phyloP scores from a whole-genome alignment of 1,284 basidiomycete species.

The Tilletia horrida region DNA sequence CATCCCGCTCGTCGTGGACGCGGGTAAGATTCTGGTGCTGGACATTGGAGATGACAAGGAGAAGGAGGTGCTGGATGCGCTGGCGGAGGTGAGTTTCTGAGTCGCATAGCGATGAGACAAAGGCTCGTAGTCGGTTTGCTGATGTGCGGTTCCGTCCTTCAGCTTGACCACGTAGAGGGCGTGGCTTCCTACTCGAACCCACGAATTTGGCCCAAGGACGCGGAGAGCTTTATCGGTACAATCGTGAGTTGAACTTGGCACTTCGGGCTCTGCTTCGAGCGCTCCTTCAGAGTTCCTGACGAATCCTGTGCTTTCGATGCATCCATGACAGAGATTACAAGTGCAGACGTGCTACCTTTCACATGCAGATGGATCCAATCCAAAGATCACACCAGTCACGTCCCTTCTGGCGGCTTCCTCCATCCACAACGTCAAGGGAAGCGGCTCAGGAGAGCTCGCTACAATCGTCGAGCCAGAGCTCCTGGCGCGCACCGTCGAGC shows the following conservation, averaged over 20 bases:
- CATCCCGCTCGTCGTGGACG: slow-evolving; percentile 88
- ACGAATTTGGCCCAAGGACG: slow-evolving; percentile 95
- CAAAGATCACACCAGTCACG: slow-evolving; percentile 3
- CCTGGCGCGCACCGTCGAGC: slow-evolving; percentile 34
- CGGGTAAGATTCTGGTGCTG: slow-evolving; percentile 79
- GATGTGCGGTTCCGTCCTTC: slow-evolving; percentile 23
- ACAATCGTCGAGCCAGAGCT: slow-evolving; percentile 31
- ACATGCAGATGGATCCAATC: background rate
- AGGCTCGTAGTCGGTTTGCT: too few relatives aligned
- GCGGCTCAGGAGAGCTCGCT: slow-evolving; percentile 5
- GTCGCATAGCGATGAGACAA: too few relatives aligned
- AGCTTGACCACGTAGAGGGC: slow-evolving; percentile 61
- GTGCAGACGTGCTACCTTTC: slow-evolving; percentile 24
- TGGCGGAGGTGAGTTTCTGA: slow-evolving; percentile 71
- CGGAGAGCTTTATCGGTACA: slow-evolving; percentile 76
- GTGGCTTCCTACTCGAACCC: slow-evolving; percentile 75
- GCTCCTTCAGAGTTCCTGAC: too few relatives aligned
- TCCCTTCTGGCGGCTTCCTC: slow-evolving; percentile 46
- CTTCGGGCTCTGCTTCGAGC: background rate
- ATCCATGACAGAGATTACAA: slow-evolving; percentile 9
- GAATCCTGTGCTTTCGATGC: background rate
- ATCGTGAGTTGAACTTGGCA: slow-evolving; percentile 73
- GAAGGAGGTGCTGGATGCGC: slow-evolving; percentile 66
- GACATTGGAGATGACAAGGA: slow-evolving; percentile 73
- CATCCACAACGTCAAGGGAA: slow-evolving; percentile 28